phyloP scores from a whole-genome alignment of 257 asterid genomes.

The Solanum sparsipilum region DNA sequence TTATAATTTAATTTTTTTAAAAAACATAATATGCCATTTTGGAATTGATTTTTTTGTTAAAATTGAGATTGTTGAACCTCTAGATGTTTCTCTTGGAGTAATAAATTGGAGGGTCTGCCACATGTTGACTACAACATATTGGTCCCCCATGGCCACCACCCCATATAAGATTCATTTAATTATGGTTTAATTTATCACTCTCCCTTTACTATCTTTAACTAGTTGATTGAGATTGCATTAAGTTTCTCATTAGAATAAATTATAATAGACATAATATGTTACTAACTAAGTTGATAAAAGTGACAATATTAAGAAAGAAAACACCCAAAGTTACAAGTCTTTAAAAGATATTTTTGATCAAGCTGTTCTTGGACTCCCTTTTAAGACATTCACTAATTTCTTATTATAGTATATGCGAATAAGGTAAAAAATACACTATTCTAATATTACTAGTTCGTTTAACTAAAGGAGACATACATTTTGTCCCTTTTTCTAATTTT shows the following conservation, averaged over 20 bases:
- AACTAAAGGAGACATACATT: not conserved
- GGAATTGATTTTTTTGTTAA: not conserved
- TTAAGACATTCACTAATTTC: not conserved
- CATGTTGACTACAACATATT: not conserved
- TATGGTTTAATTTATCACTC: not conserved
- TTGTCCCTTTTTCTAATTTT: not conserved
- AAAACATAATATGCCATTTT: not conserved
- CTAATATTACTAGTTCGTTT: not conserved
- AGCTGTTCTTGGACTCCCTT: not conserved
- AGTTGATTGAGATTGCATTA: not conserved
- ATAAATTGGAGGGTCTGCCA: not conserved
- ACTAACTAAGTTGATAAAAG: not conserved
- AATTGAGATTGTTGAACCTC: not conserved
- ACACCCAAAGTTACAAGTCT: not conserved
- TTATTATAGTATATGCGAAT: not conserved
- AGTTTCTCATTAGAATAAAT: not conserved
- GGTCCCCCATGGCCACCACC: not conserved
- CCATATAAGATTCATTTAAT: not conserved
- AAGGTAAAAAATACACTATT: not conserved
- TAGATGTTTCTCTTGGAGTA: not conserved
- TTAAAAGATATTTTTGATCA: not conserved
- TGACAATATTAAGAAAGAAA: not conserved
- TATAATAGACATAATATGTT: not conserved
- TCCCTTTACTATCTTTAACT: not conserved
- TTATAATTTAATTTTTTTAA: not conserved